A percentile compares a stretch with the other conserved stretches of the same genome.
Conservation (phyloP, 176 grass and related monocot genomes). For the Zoysia japonica region DNA sequence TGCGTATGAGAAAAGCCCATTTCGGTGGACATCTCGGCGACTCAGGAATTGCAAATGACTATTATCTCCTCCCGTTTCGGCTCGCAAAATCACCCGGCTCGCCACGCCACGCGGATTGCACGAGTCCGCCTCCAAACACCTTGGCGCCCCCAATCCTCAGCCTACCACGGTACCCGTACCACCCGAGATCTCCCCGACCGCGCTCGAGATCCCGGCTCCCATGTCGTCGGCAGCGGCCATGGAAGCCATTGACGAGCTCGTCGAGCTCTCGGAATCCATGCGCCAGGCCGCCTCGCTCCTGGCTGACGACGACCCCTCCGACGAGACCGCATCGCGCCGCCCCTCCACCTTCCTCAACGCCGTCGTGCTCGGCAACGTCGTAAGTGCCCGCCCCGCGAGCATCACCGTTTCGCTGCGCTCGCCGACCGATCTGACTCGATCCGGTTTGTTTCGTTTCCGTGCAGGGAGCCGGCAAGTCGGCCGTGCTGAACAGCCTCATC, state of each 20-base stretch:
- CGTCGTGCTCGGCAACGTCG: slow-evolving; percentile 92
- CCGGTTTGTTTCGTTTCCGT: slow-evolving; percentile 28
- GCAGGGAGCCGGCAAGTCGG: slow-evolving; percentile 93
- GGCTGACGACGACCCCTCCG: slow-evolving; percentile 85
- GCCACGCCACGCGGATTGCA: slow-evolving; percentile 21
- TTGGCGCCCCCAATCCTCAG: slow-evolving; percentile 11
- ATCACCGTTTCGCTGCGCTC: neutral
- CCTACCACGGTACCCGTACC: neutral
- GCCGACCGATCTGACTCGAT: slow-evolving; percentile 41
- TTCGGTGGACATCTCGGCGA: too few species aligned
- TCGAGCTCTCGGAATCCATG: slow-evolving; percentile 83
- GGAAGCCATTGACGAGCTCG: slow-evolving; percentile 92
- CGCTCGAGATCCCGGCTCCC: slow-evolving; percentile 51
- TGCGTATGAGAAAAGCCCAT: too few species aligned
- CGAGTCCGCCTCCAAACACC: slow-evolving; percentile 42
- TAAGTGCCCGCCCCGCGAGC: slow-evolving; percentile 39
- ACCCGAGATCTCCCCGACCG: slow-evolving; percentile 56
- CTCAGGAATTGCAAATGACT: slow-evolving; percentile 22
- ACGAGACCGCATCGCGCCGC: slow-evolving; percentile 57
- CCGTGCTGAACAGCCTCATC: slow-evolving; percentile 91
- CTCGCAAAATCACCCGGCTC: neutral
- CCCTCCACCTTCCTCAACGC: slow-evolving; percentile 92
- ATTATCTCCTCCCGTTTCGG: slow-evolving; percentile 3
- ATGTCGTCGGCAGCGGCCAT: slow-evolving; percentile 67
- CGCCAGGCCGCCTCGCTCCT: slow-evolving; percentile 84